These are phyloP conservation scores for Chlorella sp. DNA, from an alignment of 139 green algal genomes.

Conservation along the genomic window DNA sequence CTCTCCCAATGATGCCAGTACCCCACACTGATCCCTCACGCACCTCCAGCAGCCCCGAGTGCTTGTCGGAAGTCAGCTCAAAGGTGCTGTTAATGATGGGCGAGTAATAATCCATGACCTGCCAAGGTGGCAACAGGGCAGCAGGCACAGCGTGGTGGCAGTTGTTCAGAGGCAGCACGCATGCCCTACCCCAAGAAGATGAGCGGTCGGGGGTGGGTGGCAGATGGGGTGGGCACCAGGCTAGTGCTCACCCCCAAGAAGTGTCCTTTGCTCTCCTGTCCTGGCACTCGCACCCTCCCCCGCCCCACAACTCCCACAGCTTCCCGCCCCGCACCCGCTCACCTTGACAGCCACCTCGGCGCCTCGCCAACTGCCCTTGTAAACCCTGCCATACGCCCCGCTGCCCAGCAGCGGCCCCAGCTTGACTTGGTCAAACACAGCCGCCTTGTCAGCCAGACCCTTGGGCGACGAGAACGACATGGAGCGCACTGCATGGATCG, in stretches of 20 bases:
- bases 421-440: constrained; percentile 1
- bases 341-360: background rate
- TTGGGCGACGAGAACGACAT: background rate
- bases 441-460: background rate
- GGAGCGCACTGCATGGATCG: background rate
- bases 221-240: too few species aligned
- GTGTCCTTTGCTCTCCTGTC: background rate
- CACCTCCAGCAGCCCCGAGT: constrained; percentile 8
- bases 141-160: background rate
- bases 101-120: constrained; percentile 5
- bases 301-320: background rate
- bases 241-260: too few species aligned
- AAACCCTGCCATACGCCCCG: background rate
- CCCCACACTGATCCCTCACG: background rate
- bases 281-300: background rate
- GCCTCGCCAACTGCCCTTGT: background rate
- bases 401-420: constrained; percentile 1
- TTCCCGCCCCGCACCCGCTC: background rate
- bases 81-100: too few species aligned
- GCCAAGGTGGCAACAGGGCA: background rate
- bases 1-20: too few species aligned
- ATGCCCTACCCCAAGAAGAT: background rate
- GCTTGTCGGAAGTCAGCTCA: background rate
- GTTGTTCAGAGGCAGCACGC: background rate
- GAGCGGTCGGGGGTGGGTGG: too few species aligned